Conservation (phyloP, 352 stramenopile species). For the Globisporangium mamillatum region DNA sequence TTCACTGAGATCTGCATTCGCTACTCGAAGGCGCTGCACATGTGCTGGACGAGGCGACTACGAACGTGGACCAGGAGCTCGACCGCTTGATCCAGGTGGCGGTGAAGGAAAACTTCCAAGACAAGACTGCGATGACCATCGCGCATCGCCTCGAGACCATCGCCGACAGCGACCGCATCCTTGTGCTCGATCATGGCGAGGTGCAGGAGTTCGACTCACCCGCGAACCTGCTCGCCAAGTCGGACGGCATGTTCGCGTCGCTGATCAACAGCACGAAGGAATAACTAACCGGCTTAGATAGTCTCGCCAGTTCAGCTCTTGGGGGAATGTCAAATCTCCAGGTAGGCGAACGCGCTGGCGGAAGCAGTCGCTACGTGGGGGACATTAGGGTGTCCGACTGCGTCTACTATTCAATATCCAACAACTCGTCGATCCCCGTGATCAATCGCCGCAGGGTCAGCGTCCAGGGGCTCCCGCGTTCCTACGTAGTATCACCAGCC, state of each 20-base stretch:
- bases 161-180: conserved; percentile 90
- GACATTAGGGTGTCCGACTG: no score
- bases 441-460: no score
- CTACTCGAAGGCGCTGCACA: no score
- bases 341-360: no score
- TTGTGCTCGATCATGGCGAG: conserved; percentile 88
- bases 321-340: no score
- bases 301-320: no score
- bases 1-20: no score
- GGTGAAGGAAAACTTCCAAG: conserved; percentile 48
- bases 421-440: no score
- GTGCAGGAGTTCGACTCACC: conserved; percentile 78
- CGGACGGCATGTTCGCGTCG: conserved; percentile 21
- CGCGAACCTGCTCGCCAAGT: conserved; percentile 45
- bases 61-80: conserved; percentile 75
- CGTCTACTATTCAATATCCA: no score
- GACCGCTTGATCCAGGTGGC: conserved; percentile 80
- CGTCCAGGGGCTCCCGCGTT: no score
- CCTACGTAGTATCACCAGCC: no score
- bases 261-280: conserved; percentile 5
- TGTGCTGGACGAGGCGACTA: conserved; percentile 97
- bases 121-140: conserved; percentile 88
- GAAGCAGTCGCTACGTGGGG: no score
- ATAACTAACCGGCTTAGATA: not conserved
- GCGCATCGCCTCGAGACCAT: conserved; percentile 96